Evolutionary conservation across 2,329 filamentous ascomycete genomes (phyloP), one percentile per base, ranked within the genome.

Genomic region (Salinomyces thailandicus): DNA sequence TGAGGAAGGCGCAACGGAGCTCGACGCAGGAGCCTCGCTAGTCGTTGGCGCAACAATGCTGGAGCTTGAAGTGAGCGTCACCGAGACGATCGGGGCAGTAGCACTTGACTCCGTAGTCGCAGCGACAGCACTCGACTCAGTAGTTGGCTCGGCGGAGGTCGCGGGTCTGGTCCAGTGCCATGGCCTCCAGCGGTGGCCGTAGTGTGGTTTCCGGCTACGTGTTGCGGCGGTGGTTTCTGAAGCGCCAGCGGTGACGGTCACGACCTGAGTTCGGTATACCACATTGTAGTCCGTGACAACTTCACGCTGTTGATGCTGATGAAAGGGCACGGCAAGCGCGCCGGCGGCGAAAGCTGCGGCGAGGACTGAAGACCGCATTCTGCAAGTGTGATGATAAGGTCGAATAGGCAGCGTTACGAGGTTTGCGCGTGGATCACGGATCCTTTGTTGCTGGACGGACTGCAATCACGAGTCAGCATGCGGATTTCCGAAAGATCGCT

Each of bases 331-430:
- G 38, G 59, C 58, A 33, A 62, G 38, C 31, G 51, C 58, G 38
- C 50, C 49, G 37, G 52, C 57, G 37, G 52, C 59, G 35, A 63
- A 51, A 38, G 57, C 57, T 24, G 55, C 58, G 36, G 55, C 39
- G 42, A 55, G 38, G 33, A 62, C 24, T 27, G 54, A 43, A 32
- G 58, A 57, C 46, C 55, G 60, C 60, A 62, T 46, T 37, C 20
- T 50, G 38, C 35, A 48, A 40, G 39, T n/a, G 47, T 41, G 28
- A 35, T 38, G 45, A 39, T 47, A 44, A 37, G 47, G 36, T 31
- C 14, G 7, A 9, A 26, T 32, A 16, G 38, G 27, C 16, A 13
- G 33, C 18, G 18, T 18, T 22, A 9, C 15, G 18, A 16, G 12
- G 31, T 9, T 15, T 20, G 17, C 18, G 37, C 15, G 35, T 38